Conservation (phyloP, 2,329 filamentous ascomycete species). For the Xylaria arbuscula region DNA sequence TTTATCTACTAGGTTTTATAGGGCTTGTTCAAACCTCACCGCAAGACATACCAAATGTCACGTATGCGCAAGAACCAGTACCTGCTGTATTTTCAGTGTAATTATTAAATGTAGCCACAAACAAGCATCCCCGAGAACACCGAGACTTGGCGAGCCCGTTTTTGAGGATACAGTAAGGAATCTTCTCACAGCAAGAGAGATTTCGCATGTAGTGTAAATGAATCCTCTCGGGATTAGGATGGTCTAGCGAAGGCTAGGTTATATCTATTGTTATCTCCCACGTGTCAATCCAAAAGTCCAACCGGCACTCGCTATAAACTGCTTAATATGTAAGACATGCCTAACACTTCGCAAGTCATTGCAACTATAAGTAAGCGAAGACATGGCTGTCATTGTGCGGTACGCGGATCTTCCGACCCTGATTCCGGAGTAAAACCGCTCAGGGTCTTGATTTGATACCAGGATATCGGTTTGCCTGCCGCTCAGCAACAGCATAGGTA, state of each 20-base stretch:
- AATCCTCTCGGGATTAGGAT: background rate
- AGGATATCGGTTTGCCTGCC: conserved; percentile 10
- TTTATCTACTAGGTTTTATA: background rate
- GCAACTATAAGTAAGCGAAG: background rate
- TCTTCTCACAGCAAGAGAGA: conserved; percentile 1
- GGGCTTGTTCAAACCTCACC: conserved; percentile 11
- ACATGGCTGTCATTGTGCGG: conserved; percentile 25
- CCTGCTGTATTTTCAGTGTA: background rate
- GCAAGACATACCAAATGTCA: conserved; percentile 14
- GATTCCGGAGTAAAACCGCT: conserved; percentile 11
- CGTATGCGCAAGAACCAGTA: conserved; percentile 15
- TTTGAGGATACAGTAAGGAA: background rate
- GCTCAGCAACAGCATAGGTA: background rate
- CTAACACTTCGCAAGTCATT: conserved; percentile 17
- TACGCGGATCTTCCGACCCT: conserved; percentile 14
- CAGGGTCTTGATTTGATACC: conserved; percentile 10
- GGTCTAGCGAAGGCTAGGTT: background rate
- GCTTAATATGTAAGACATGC: too few relatives aligned
- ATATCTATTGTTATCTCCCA: background rate
- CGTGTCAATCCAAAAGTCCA: background rate
- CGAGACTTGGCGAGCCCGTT: conserved; percentile 13
- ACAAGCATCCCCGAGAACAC: conserved; percentile 9
- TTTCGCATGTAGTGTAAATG: background rate
- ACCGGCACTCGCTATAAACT: background rate
- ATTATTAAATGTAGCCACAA: background rate